A percentile compares a stretch with the other conserved stretches of the same genome.
Evolutionary conservation across 73 alveolate species (phyloP).

Genomic region (Symbiodinium pilosum): DNA sequence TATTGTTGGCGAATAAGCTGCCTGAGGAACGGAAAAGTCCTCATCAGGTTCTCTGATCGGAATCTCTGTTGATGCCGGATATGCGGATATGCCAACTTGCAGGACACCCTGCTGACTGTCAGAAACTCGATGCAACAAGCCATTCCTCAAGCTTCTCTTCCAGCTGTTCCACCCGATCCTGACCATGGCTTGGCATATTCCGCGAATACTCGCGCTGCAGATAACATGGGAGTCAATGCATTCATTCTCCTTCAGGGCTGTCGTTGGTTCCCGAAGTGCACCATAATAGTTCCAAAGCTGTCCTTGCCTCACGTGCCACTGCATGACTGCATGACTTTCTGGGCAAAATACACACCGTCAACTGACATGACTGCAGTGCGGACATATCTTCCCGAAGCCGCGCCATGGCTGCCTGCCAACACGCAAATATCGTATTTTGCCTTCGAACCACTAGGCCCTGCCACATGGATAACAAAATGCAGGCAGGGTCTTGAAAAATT

Average conservation of each 20-base stretch:
- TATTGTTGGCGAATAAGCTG: neutral
- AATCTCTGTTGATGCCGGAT: too few relatives aligned
- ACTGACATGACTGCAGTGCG: neutral
- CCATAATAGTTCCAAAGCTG: constrained; percentile 93
- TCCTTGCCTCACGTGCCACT: constrained; percentile 50
- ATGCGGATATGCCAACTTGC: neutral
- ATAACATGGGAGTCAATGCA: too few relatives aligned
- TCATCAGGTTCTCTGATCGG: too few relatives aligned
- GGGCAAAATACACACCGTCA: neutral
- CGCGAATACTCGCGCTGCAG: too few relatives aligned
- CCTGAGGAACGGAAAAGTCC: constrained; percentile 7
- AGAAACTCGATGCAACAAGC: neutral
- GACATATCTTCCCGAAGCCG: constrained; percentile 70
- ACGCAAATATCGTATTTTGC: too few relatives aligned
- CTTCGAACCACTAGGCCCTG: neutral
- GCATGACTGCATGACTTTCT: neutral
- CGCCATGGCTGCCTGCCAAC: constrained; percentile 50
- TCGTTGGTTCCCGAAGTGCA: constrained; percentile 49
- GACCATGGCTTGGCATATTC: neutral
- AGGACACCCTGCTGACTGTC: neutral
- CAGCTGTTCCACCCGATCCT: constrained; percentile 61
- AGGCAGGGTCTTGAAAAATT: neutral
- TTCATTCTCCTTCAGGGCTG: constrained; percentile 31
- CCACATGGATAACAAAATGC: neutral
- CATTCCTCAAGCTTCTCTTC: constrained; percentile 56